phyloP scores from a whole-genome alignment of 495 filamentous ascomycete species.

The Neohortaea acidophila region DNA sequence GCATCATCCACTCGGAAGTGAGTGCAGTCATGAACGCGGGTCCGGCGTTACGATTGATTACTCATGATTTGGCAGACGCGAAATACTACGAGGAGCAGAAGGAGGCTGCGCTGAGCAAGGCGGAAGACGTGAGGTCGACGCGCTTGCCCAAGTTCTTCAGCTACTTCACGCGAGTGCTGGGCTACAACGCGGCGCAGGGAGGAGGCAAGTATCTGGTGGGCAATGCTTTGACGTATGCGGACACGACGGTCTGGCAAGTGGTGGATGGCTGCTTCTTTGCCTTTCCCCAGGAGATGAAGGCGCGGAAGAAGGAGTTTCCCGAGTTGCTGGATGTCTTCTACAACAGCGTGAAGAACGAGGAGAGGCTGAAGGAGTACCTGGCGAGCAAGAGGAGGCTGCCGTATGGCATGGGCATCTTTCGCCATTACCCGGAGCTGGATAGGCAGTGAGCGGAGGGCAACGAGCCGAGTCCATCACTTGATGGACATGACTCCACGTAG shows the following conservation, averaged over 20 bases:
- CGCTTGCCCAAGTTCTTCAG: constrained; percentile 50
- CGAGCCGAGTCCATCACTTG: too few species aligned
- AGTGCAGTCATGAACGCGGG: too few species aligned
- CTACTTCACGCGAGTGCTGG: constrained; percentile 48
- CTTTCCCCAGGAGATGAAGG: constrained; percentile 45
- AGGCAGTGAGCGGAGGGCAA: constrained; percentile 16
- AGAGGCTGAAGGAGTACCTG: constrained; percentile 44
- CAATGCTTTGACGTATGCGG: constrained; percentile 44
- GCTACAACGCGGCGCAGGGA: constrained; percentile 32
- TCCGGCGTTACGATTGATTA: too few species aligned
- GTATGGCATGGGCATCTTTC: constrained; percentile 43
- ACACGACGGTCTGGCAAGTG: constrained; percentile 54
- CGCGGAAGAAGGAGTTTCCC: constrained; percentile 33
- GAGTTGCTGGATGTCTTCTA: constrained; percentile 39
- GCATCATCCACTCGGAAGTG: constrained; percentile 48
- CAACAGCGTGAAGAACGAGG: constrained; percentile 37
- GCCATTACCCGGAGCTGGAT: constrained; percentile 50
- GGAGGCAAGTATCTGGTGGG: constrained; percentile 45
- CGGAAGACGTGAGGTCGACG: constrained; percentile 37
- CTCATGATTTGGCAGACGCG: too few species aligned
- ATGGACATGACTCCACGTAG: too few species aligned
- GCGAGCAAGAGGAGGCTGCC: constrained; percentile 39
- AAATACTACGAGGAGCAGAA: constrained; percentile 58
- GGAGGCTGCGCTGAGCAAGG: constrained; percentile 35
- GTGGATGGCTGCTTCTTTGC: constrained; percentile 38